These are phyloP conservation scores for Trametes hirsuta DNA, from an alignment of 1,284 basidiomycete species.

Conservation along the genomic window DNA sequence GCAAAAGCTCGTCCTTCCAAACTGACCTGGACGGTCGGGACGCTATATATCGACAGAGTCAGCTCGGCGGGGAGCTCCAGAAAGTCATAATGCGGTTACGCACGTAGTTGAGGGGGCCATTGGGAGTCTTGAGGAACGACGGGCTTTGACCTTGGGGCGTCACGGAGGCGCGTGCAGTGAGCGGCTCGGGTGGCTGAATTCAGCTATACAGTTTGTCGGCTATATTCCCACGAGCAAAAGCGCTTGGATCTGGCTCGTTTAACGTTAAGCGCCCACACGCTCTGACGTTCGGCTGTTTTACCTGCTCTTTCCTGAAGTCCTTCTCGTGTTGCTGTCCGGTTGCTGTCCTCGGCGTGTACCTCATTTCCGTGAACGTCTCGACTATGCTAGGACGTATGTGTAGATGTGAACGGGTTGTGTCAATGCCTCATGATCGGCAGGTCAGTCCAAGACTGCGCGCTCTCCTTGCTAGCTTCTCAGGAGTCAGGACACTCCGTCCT, in stretches of 20 bases:
- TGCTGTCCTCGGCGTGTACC: no score
- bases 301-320: no score
- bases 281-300: no score
- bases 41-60: constrained; percentile 40
- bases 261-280: not conserved
- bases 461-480: no score
- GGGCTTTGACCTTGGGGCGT: constrained; percentile 30
- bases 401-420: no score
- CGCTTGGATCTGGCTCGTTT: not conserved
- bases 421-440: no score
- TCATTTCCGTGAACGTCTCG: no score
- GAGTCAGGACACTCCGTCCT: no score
- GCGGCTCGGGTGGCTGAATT: constrained; percentile 30
- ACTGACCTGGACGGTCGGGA: constrained; percentile 74
- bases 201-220: constrained; percentile 34
- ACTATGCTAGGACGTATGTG: no score
- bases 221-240: constrained; percentile 28
- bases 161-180: constrained; percentile 23
- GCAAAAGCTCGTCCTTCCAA: constrained; percentile 6
- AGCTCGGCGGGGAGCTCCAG: constrained; percentile 1
- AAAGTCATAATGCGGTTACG: constrained; percentile 24
- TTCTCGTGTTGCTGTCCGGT: no score
- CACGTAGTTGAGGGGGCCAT: constrained; percentile 42
- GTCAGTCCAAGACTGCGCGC: no score
- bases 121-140: constrained; percentile 38